Base-by-base conservation (phyloP, 176 grass and related monocot genomes). In the Tillandsia leiboldiana region DNA sequence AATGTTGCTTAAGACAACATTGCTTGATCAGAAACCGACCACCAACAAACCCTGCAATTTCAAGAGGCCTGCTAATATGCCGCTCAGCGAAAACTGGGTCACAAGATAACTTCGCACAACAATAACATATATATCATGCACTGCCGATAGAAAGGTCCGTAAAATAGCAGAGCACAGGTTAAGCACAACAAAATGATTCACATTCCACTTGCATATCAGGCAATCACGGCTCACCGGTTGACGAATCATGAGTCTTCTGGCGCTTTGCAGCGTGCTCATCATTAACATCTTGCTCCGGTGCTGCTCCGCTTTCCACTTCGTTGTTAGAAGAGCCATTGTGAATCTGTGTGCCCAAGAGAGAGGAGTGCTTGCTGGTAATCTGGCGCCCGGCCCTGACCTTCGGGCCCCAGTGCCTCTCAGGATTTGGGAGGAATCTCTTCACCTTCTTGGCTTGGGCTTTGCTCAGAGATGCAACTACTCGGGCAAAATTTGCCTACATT, bases 341-440 rank as follows among this genome's bases (percentile, higher is more conserved):
- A 68, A 70, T 77, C 13, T 90, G 75, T 29, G 84, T 23, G 61
- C 94, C 94, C 64, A 90, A 82, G 51, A 90, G 76, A 47, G 94
- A 99, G 24, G 71, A 70, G 58, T 99, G 87, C 54, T 99, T 99
- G 56, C 79, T 99, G 56, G 87, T 93, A 67, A 99, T 93, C 78
- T 81, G 85, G 73, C 94, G 74, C 17, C 94, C 94, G 10, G 87
- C 94, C 68, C 84, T 87, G 63, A 87, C 80, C 84, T 99, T 99
- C 0, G 94, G 89, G 27, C 94, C 94, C 94, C 89, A 99, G 61
- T 92, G 82, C 18, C 85, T 84, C 74, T 90, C 89, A 14, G 94
- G 94, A 77, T 99, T 99, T 8, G 89, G 94, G 76, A 93, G 89
- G 71, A 87, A 99, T 8, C 94, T 71, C 12, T 90, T 85, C n/a